phyloP scores from a whole-genome alignment of 2,329 filamentous ascomycete species.

The Trichoderma arundinaceum region DNA sequence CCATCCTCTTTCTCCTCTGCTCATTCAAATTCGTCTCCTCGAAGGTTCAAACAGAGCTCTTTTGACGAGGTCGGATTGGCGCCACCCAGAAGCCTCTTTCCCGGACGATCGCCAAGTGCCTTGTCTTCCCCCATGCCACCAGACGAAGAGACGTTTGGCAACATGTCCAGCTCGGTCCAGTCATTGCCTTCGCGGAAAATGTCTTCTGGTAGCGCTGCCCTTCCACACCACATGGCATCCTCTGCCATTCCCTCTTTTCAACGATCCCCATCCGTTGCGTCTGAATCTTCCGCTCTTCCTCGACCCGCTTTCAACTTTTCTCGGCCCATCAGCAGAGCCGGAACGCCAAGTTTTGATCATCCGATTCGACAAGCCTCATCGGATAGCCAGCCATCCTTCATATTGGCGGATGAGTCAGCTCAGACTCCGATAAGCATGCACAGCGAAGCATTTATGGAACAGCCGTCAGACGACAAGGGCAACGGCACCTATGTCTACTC shows the following conservation, averaged over 20 bases:
- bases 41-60: constrained; percentile 52
- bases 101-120: constrained; percentile 63
- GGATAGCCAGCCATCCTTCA: constrained; percentile 70
- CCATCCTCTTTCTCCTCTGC: constrained; percentile 45
- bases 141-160: constrained; percentile 69
- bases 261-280: constrained; percentile 83
- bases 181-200: constrained; percentile 77
- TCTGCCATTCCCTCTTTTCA: constrained; percentile 66
- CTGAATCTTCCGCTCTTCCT: constrained; percentile 75
- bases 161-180: constrained; percentile 58
- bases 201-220: constrained; percentile 69
- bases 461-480: constrained; percentile 52
- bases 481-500: constrained; percentile 82
- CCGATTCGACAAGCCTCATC: constrained; percentile 68
- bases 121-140: constrained; percentile 66
- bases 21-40: constrained; percentile 50
- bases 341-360: constrained; percentile 62
- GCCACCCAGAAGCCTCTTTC: constrained; percentile 57
- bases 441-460: constrained; percentile 69
- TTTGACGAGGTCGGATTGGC: constrained; percentile 59
- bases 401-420: constrained; percentile 67
- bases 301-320: constrained; percentile 92
- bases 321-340: constrained; percentile 78
- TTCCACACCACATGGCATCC: constrained; percentile 55
- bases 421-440: constrained; percentile 75